These are phyloP conservation scores for Sporothrix mexicana DNA, from an alignment of 2,329 filamentous ascomycete species.

Conservation along the genomic window DNA sequence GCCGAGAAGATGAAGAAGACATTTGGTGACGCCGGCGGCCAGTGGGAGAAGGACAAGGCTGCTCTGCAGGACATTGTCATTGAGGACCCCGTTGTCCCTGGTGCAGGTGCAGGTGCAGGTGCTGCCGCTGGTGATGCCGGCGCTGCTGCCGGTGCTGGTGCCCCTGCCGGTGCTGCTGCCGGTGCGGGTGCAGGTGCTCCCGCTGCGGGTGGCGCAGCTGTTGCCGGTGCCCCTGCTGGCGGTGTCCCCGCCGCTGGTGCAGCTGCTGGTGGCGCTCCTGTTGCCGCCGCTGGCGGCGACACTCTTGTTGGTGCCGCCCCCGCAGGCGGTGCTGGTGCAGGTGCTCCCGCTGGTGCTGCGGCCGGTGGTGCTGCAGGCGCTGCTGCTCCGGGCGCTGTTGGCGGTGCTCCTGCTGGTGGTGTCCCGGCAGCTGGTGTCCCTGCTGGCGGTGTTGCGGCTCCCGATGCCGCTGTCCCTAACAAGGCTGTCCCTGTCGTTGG, in stretches of 20 bases:
- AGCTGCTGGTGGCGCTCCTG: conserved; percentile 13
- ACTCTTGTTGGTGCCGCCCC: conserved; percentile 37
- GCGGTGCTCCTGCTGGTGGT: conserved; percentile 20
- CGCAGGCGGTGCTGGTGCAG: conserved; percentile 27
- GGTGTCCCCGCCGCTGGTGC: neutral
- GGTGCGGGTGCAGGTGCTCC: neutral
- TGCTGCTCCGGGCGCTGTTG: conserved; percentile 19
- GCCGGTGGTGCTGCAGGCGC: conserved; percentile 18
- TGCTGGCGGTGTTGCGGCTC: conserved; percentile 25
- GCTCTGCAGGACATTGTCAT: conserved; percentile 73
- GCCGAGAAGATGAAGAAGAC: conserved; percentile 79
- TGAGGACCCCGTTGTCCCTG: conserved; percentile 52
- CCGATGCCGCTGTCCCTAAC: conserved; percentile 29
- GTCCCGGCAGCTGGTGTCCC: conserved; percentile 17
- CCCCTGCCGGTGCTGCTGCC: conserved; percentile 12
- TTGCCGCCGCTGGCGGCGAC: conserved; percentile 35
- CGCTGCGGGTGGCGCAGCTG: conserved; percentile 20
- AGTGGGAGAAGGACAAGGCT: conserved; percentile 91
- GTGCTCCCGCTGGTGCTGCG: neutral
- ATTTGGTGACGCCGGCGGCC: conserved; percentile 75
- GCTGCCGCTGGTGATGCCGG: conserved; percentile 27
- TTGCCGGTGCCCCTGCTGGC: conserved; percentile 16
- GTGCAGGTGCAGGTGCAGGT: conserved; percentile 1
- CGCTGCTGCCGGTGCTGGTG: conserved; percentile 11
- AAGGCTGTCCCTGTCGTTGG: conserved; percentile 30